Percentiles rank a stretch among this genome's conserved stretches.
These are phyloP conservation scores for Diaporthe destruens DNA, from an alignment of 2,329 filamentous ascomycete genomes.

Conservation along the genomic window DNA sequence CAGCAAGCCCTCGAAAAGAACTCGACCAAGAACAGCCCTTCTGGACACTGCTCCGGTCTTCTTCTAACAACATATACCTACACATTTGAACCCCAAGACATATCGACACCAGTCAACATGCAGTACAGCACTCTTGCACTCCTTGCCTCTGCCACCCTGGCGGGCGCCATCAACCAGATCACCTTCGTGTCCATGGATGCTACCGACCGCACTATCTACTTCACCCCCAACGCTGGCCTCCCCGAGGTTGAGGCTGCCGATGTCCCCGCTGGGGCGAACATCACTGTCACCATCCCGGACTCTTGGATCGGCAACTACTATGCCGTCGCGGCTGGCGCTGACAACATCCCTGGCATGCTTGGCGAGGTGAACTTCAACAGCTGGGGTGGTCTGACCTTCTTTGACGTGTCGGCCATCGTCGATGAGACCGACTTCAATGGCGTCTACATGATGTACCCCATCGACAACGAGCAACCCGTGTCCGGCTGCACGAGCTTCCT, in stretches of 20 bases:
- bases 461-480: slow-evolving; percentile 46
- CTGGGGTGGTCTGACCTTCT: slow-evolving; percentile 54
- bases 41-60: slow-evolving; percentile 19
- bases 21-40: slow-evolving; percentile 28
- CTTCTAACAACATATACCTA: slow-evolving; percentile 13
- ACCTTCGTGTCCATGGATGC: slow-evolving; percentile 71
- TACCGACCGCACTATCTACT: slow-evolving; percentile 62
- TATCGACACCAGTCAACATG: slow-evolving; percentile 60
- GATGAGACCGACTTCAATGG: slow-evolving; percentile 55
- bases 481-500: slow-evolving; percentile 57
- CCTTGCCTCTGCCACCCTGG: slow-evolving; percentile 55
- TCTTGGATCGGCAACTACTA: slow-evolving; percentile 52
- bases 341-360: slow-evolving; percentile 54
- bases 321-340: slow-evolving; percentile 50
- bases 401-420: slow-evolving; percentile 61
- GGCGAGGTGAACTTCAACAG: slow-evolving; percentile 54
- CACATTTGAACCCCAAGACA: slow-evolving; percentile 6
- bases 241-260: slow-evolving; percentile 53
- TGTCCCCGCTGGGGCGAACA: slow-evolving; percentile 55
- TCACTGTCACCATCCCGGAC: slow-evolving; percentile 48
- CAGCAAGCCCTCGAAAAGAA: slow-evolving; percentile 34
- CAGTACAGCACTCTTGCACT: slow-evolving; percentile 63
- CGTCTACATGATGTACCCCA: slow-evolving; percentile 56
- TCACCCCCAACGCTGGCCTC: slow-evolving; percentile 59
- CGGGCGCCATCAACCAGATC: slow-evolving; percentile 61